These are phyloP conservation scores for Striga hermonthica DNA, from an alignment of 305 asterid genomes.

Conservation along the genomic window DNA sequence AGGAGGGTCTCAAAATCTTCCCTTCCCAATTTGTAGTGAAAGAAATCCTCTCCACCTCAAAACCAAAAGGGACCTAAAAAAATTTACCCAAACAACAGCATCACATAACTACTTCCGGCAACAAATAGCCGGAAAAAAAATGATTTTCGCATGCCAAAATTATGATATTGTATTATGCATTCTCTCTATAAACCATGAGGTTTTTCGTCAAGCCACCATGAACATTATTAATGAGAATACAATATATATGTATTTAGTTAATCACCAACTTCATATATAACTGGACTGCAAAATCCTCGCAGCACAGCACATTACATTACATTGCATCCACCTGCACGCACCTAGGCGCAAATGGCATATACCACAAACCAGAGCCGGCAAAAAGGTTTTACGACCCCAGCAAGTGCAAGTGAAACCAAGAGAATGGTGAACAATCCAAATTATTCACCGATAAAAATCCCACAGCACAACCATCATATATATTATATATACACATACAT, in stretches of 20 bases:
- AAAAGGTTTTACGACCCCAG: slow-evolving; percentile 26
- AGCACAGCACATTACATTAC: slow-evolving; percentile 20
- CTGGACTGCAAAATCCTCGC: slow-evolving; percentile 35
- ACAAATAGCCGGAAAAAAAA: no score
- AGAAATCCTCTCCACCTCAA: no score
- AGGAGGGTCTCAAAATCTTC: no score
- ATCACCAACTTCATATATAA: slow-evolving; percentile 25
- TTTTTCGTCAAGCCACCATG: slow-evolving; percentile 22
- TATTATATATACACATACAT: no score
- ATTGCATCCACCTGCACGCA: slow-evolving; percentile 24
- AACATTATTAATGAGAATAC: slow-evolving; percentile 37
- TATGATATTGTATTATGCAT: slow-evolving; percentile 2
- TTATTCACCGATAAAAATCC: neutral
- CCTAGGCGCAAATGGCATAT: slow-evolving; percentile 38
- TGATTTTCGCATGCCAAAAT: no score
- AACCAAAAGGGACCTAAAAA: no score
- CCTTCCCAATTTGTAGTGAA: no score
- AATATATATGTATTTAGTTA: slow-evolving; percentile 22
- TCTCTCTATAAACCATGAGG: slow-evolving; percentile 16
- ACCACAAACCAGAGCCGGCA: slow-evolving; percentile 35
- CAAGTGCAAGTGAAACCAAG: no score
- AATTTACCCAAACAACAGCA: no score
- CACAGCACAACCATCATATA: neutral
- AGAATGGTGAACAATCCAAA: slow-evolving; percentile 6
- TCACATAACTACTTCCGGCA: no score